phyloP scores from a whole-genome alignment of 2,329 filamentous ascomycete species.

The Cladophialophora psammophila region DNA sequence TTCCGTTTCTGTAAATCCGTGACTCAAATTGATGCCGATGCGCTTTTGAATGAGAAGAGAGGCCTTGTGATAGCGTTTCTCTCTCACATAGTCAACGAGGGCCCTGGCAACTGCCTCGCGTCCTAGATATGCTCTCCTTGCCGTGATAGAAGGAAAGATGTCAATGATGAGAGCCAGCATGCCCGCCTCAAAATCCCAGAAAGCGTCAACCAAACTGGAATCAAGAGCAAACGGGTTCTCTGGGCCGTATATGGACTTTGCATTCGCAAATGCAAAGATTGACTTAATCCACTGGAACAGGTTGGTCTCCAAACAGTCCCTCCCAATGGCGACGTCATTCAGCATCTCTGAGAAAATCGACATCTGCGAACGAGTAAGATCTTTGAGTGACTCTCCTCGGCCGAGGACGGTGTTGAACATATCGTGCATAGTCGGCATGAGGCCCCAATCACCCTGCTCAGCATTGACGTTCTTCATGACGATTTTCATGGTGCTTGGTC shows the following conservation, averaged over 20 bases:
- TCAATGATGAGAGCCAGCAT: conserved; percentile 44
- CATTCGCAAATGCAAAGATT: conserved; percentile 25
- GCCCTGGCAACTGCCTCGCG: conserved; percentile 48
- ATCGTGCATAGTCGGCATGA: conserved; percentile 20
- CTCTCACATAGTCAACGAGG: conserved; percentile 52
- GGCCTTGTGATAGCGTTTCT: conserved; percentile 48
- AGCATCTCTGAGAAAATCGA: conserved; percentile 17
- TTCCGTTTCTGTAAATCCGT: conserved; percentile 47
- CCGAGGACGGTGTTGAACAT: conserved; percentile 16
- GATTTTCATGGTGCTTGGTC: conserved; percentile 14
- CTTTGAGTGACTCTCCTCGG: conserved; percentile 18
- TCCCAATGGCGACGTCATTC: conserved; percentile 1
- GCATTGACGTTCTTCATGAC: conserved; percentile 19
- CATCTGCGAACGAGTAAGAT: conserved; percentile 19
- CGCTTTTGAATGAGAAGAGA: conserved; percentile 50
- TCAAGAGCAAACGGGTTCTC: conserved; percentile 24
- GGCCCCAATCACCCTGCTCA: conserved; percentile 9
- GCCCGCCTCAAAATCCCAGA: conserved; percentile 51
- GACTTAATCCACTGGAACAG: conserved; percentile 26
- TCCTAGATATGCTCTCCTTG: conserved; percentile 49
- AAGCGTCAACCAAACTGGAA: conserved; percentile 21
- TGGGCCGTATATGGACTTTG: conserved; percentile 27
- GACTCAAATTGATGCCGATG: conserved; percentile 44
- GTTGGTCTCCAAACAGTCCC: neutral
- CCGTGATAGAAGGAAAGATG: conserved; percentile 47